These are phyloP conservation scores for Diaporthe citriasiana DNA, from an alignment of 2,329 filamentous ascomycete genomes.

Conservation along the genomic window DNA sequence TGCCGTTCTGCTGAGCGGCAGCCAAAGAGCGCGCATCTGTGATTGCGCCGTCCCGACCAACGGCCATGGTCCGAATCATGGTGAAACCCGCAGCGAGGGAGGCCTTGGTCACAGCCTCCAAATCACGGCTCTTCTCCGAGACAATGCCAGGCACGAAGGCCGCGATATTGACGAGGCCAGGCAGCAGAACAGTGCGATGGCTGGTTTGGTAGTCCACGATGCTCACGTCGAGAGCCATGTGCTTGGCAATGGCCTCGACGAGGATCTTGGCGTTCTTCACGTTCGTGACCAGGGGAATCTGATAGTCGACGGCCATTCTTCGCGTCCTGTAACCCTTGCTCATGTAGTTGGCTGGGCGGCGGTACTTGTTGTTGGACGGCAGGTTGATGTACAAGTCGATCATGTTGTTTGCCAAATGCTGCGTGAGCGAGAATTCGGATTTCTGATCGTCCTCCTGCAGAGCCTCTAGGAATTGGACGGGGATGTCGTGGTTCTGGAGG, in stretches of 20 bases:
- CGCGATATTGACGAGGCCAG: constrained; percentile 83
- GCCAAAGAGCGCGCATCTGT: constrained; percentile 80
- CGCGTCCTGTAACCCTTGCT: constrained; percentile 96
- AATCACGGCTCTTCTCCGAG: constrained; percentile 74
- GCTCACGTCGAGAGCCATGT: constrained; percentile 87
- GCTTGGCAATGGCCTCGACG: constrained; percentile 91
- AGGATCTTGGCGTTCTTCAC: constrained; percentile 99
- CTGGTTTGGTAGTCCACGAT: constrained; percentile 94
- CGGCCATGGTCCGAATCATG: constrained; percentile 85
- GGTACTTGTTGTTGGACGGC: constrained; percentile 98
- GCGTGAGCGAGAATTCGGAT: constrained; percentile 95
- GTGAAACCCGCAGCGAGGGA: constrained; percentile 82
- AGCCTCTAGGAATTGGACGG: constrained; percentile 93
- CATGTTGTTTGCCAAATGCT: constrained; percentile 96
- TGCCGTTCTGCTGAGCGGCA: constrained; percentile 78
- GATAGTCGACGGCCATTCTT: constrained; percentile 97
- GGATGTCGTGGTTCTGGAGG: constrained; percentile 90
- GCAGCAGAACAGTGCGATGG: constrained; percentile 80
- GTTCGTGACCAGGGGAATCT: constrained; percentile 96
- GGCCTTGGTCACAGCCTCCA: constrained; percentile 78
- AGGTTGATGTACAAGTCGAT: constrained; percentile 99
- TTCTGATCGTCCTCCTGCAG: constrained; percentile 88
- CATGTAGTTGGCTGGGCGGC: constrained; percentile 97
- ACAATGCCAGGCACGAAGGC: constrained; percentile 83
- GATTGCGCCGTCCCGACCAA: constrained; percentile 79